These are phyloP conservation scores for Filosporella fistucella DNA, from an alignment of 495 filamentous ascomycete genomes.

Conservation along the genomic window DNA sequence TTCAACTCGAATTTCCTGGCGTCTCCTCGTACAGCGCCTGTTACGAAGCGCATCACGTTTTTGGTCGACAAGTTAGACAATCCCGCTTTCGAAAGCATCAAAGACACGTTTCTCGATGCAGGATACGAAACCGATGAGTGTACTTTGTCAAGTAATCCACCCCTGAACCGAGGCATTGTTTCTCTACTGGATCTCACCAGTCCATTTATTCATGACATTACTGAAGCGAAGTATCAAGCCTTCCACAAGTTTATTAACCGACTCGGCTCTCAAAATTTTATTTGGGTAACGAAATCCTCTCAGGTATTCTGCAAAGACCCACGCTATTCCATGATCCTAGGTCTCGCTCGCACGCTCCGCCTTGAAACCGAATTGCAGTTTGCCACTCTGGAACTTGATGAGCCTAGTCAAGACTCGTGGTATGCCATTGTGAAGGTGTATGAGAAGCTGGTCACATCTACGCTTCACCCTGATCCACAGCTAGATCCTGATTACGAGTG, in stretches of 20 bases:
- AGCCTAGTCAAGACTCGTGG: neutral
- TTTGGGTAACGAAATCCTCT: slow-evolving; percentile 38
- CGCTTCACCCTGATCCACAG: neutral
- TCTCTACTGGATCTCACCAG: slow-evolving; percentile 28
- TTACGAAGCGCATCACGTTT: too few species aligned
- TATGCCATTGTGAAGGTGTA: slow-evolving; percentile 3
- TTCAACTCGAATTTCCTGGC: too few species aligned
- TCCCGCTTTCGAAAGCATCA: too few species aligned
- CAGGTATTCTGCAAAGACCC: slow-evolving; percentile 37
- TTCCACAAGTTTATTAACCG: slow-evolving; percentile 21
- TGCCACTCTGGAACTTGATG: slow-evolving; percentile 4
- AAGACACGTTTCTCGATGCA: too few species aligned
- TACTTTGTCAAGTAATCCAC: slow-evolving; percentile 17
- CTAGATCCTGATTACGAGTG: slow-evolving; percentile 11
- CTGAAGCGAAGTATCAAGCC: slow-evolving; percentile 4
- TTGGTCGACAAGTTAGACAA: too few species aligned
- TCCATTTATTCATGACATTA: slow-evolving; percentile 26
- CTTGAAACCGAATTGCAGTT: slow-evolving; percentile 3
- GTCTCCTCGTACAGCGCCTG: too few species aligned
- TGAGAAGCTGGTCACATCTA: slow-evolving; percentile 3
- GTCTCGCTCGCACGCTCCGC: slow-evolving; percentile 28
- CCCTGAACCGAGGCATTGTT: slow-evolving; percentile 25
- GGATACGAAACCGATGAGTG: slow-evolving; percentile 14
- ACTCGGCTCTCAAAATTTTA: neutral
- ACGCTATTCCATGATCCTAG: slow-evolving; percentile 30